Conservation (phyloP, 768 basidiomycete species). For the Hortiboletus campestris region DNA sequence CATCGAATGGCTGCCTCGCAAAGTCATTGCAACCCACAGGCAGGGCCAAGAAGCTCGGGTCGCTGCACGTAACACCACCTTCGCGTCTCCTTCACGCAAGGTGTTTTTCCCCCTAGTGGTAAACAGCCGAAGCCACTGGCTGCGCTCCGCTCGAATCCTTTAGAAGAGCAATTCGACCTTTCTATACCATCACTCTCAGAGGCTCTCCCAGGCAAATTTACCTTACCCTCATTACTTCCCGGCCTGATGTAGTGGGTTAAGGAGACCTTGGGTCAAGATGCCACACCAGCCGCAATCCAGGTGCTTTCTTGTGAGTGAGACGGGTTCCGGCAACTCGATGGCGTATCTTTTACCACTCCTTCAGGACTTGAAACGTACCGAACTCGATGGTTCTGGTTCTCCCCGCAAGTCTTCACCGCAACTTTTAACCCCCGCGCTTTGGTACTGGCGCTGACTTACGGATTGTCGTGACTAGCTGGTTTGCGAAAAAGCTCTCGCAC, state of each 20-base stretch:
- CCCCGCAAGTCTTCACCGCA: constrained; percentile 13
- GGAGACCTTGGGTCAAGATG: constrained; percentile 54
- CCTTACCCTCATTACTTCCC: constrained; percentile 67
- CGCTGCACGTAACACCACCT: constrained; percentile 24
- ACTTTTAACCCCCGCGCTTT: constrained; percentile 69
- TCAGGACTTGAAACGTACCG: constrained; percentile 70
- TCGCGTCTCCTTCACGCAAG: constrained; percentile 18
- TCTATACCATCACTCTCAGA: constrained; percentile 21
- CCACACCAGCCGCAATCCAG: constrained; percentile 77
- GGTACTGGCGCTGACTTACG: constrained; percentile 86
- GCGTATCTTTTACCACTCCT: constrained; percentile 87
- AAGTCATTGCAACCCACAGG: constrained; percentile 28
- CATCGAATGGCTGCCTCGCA: constrained; percentile 28
- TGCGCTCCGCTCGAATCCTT: constrained; percentile 19
- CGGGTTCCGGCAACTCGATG: constrained; percentile 88
- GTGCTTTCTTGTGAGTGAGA: constrained; percentile 78
- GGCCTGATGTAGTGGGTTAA: constrained; percentile 59
- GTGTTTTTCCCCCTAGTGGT: constrained; percentile 17
- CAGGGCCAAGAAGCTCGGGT: constrained; percentile 26
- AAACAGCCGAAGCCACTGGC: constrained; percentile 4
- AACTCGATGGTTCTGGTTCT: constrained; percentile 33
- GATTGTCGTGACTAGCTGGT: constrained; percentile 73
- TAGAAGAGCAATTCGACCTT: constrained; percentile 39
- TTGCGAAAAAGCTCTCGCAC: constrained; percentile 79
- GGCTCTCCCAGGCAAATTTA: constrained; percentile 45